Percentiles rank a stretch among this genome's conserved stretches.
Evolutionary conservation across 768 basidiomycete genomes (phyloP).

Genomic region (Trametes elegans): DNA sequence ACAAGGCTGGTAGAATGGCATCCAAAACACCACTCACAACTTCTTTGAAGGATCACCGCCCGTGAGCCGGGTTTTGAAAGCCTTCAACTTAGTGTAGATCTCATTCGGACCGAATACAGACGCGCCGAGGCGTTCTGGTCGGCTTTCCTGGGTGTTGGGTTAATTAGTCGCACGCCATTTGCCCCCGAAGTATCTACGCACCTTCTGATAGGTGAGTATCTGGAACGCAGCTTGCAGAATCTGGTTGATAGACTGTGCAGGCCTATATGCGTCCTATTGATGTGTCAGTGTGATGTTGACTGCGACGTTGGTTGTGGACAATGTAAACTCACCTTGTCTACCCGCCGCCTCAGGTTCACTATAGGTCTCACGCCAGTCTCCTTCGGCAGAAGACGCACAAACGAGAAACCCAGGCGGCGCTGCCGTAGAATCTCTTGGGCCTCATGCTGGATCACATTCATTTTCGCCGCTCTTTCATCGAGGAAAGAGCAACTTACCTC

Average conservation of each 20-base stretch:
- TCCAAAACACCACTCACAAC: constrained; percentile 47
- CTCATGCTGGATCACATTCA: constrained; percentile 44
- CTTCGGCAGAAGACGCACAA: constrained; percentile 88
- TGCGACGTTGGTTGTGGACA: too few species aligned
- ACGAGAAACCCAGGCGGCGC: constrained; percentile 78
- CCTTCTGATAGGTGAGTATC: constrained; percentile 87
- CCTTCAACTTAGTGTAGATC: constrained; percentile 71
- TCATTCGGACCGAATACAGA: constrained; percentile 85
- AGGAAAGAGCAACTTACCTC: constrained; percentile 46
- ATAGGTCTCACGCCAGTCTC: constrained; percentile 94
- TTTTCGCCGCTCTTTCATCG: background rate
- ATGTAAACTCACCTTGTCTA: constrained; percentile 33
- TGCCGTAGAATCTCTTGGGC: constrained; percentile 66
- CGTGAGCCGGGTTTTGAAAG: constrained; percentile 56
- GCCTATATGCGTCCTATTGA: constrained; percentile 29
- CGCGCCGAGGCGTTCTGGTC: constrained; percentile 67
- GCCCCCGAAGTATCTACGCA: constrained; percentile 31
- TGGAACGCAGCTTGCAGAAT: constrained; percentile 81
- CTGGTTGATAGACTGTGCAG: constrained; percentile 78
- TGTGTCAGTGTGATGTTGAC: too few species aligned
- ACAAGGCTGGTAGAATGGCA: background rate
- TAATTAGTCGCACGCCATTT: too few species aligned
- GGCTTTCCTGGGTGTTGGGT: constrained; percentile 68
- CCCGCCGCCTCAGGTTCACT: constrained; percentile 74
- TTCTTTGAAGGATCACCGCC: constrained; percentile 37